Conservation (phyloP, 176 grass and related monocot genomes). For the Zoysia pacifica region DNA sequence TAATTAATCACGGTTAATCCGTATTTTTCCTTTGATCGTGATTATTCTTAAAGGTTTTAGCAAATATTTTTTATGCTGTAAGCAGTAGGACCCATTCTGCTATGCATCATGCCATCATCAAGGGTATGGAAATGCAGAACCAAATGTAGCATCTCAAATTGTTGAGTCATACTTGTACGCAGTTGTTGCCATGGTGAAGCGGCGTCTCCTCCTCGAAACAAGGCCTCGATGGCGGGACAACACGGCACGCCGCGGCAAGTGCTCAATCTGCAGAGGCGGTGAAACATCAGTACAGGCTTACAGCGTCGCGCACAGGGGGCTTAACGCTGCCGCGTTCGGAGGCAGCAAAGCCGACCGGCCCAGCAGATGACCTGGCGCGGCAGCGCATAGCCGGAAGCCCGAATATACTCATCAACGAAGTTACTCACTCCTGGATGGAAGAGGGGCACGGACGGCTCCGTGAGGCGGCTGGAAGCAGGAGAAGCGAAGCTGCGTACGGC, state of each 20-base stretch:
- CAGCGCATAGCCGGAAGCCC: not conserved
- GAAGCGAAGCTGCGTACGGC: not conserved
- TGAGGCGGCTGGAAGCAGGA: not conserved
- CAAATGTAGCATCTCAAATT: not conserved
- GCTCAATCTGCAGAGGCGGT: conserved; percentile 37
- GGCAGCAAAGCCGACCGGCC: not conserved
- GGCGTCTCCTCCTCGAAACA: not conserved
- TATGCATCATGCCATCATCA: not conserved
- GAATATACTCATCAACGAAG: not conserved
- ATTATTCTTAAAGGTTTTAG: not conserved
- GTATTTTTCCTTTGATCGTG: not conserved
- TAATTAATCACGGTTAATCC: not conserved
- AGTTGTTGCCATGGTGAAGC: conserved; percentile 24
- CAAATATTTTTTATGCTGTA: not conserved
- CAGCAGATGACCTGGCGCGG: not conserved
- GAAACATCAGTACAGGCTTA: not conserved
- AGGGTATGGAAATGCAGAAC: not conserved
- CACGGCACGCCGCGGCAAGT: not conserved
- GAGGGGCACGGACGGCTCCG: not conserved
- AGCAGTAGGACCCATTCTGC: not conserved
- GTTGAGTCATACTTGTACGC: conserved; percentile 33
- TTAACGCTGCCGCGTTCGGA: not conserved
- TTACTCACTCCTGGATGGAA: not conserved
- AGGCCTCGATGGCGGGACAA: not conserved
- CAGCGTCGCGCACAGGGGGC: not conserved